Evolutionary conservation across 176 grass and related monocot genomes (phyloP), one percentile per base, ranked within the genome.

Genomic region (Cenchrus purpureus): DNA sequence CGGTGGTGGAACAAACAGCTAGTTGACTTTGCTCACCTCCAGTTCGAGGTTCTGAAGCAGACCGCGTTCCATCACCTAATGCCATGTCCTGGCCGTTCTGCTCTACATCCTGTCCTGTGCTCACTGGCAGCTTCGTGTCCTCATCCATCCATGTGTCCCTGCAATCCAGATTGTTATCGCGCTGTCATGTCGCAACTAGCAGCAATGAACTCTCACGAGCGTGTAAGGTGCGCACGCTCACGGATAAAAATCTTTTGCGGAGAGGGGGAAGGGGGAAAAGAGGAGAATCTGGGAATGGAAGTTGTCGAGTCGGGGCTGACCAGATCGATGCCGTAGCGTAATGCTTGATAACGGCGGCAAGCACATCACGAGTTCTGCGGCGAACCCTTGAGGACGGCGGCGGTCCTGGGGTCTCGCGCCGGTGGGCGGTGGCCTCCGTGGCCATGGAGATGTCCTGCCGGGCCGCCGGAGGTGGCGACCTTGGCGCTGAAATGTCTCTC

Each of bases 1-100:
- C 12, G 6, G 40, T 78, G 12, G 11, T 25, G 12, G 22, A 11
- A 13, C 1, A 10, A 55, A 52, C 22, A 31, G 15, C n/a, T 5
- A 79, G 22, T 52, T 51, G 61, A 52, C 77, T 51, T 79, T 1
- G 9, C 77, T 42, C 16, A 76, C 61, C 61, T 51, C 45, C 43
- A 64, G 57, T 60, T 51, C 14, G 22, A 17, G 28, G 9, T 0
- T 65, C 58, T 13, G n/a, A 37, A 65, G 29, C 25, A 40, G 4
- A 4, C 37, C 37, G 37, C 37, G 37, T 40, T 40, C 4, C 37
- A 40, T 40, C 37, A 40, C 37, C 37, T 40, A 4, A 40, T 40
- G 37, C 37, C 37, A 40, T 40, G 37, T 40, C 37, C 37, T 40
- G 4, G 37, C 37, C 37, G 29, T 62, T 22, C 20, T 10, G 59